Evolutionary conservation across 140 eudicot species (phyloP), one percentile per base, ranked within the genome.

Genomic region (Ambrosia hybrid): DNA sequence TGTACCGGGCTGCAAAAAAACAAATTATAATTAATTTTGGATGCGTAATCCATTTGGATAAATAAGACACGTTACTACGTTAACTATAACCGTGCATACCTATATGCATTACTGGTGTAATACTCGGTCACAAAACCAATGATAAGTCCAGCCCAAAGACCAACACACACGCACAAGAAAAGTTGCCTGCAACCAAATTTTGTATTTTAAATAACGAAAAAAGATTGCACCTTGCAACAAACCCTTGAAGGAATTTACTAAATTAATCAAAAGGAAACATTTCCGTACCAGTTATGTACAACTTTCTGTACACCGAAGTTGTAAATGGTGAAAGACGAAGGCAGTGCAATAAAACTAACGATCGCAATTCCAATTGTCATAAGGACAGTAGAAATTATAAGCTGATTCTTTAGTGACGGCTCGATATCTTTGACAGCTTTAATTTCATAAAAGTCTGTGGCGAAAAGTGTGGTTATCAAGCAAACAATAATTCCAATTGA

Each of bases 61-160:
- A 63, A 9, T 38, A 48, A 5, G 14, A 48, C n/a, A n/a, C n/a
- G n/a, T n/a, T n/a, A n/a, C n/a, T n/a, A n/a, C n/a, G n/a, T n/a
- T n/a, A n/a, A n/a, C 17, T 37, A 68, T 68, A 58, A 17, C n/a
- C 7, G 6, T 52, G 30, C 57, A n/a, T 46, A 85, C 97, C 95
- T 90, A 89, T 91, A 91, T 33, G 97, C 93, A 84, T 91, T 91
- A 86, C 96, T 91, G 78, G 97, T 91, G 87, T 91, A 91, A 57
- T 91, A 91, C 79, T 91, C 97, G 0, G 97, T 91, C 60, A 91
- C 95, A 75, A 91, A 91, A 10, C 97, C 97, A 52, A 91, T 91
- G 51, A 91, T 80, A 66, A 91, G 97, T 5, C 97, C 95, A 46
- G 95, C 95, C 97, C 97, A 91, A 9, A 91, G 87, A 34, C 97